Evolutionary conservation across 2,329 filamentous ascomycete species (phyloP).

Genomic region (Blastomyces silverae): DNA sequence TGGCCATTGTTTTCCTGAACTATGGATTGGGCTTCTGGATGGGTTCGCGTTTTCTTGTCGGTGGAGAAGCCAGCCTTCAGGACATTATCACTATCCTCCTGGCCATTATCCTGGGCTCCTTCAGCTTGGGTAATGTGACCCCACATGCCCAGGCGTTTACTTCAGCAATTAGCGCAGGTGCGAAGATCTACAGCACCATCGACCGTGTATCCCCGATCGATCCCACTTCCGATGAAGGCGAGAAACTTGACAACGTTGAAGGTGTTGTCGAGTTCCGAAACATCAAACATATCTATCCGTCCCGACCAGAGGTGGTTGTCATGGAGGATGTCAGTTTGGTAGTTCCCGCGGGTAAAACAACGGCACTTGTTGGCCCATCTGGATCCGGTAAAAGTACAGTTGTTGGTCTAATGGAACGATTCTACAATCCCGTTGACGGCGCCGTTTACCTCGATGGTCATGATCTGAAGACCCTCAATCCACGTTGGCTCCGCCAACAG

Average conservation of each 20-base stretch:
- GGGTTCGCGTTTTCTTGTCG: constrained; percentile 66
- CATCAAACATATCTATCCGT: constrained; percentile 91
- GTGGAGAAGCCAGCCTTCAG: constrained; percentile 58
- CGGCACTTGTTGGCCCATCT: constrained; percentile 86
- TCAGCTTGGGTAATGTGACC: constrained; percentile 79
- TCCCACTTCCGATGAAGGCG: constrained; percentile 62
- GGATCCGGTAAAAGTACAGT: constrained; percentile 94
- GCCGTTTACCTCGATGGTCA: constrained; percentile 73
- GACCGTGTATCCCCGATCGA: constrained; percentile 82
- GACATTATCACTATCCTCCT: constrained; percentile 79
- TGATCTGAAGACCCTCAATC: constrained; percentile 72
- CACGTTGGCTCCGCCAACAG: constrained; percentile 85
- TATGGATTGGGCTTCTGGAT: constrained; percentile 87
- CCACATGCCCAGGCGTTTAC: constrained; percentile 84
- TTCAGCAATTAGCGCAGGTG: constrained; percentile 71
- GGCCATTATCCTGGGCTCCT: constrained; percentile 86
- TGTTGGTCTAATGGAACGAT: constrained; percentile 84
- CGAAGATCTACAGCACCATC: constrained; percentile 91
- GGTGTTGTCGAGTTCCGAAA: constrained; percentile 74
- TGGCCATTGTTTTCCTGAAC: constrained; percentile 76
- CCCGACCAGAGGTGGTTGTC: constrained; percentile 79
- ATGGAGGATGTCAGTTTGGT: constrained; percentile 75
- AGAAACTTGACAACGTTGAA: constrained; percentile 62
- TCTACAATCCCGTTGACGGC: constrained; percentile 83
- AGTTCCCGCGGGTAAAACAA: constrained; percentile 84